These are phyloP conservation scores for Aspergillus tamarii DNA, from an alignment of 2,329 filamentous ascomycete genomes.

Conservation along the genomic window DNA sequence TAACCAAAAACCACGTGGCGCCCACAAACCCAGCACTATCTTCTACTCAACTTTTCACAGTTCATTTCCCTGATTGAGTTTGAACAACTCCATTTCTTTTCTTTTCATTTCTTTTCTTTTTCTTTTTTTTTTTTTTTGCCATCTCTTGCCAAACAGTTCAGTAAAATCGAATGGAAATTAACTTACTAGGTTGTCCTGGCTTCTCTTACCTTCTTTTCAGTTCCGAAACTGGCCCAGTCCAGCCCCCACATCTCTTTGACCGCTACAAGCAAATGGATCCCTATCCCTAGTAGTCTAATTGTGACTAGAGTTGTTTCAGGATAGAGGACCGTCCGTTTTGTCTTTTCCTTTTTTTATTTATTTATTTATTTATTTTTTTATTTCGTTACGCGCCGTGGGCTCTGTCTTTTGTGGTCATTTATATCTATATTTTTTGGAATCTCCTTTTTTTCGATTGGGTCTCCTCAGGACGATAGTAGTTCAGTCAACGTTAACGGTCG, in stretches of 20 bases:
- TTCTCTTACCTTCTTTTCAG: neutral
- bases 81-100: neutral
- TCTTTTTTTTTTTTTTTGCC: neutral
- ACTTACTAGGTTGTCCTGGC: no score
- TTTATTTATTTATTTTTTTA: neutral
- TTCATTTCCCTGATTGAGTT: neutral
- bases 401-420: no score
- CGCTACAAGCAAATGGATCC: slow-evolving; percentile 1
- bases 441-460: no score
- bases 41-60: neutral
- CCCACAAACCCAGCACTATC: neutral
- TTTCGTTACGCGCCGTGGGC: no score
- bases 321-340: neutral
- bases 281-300: neutral
- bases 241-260: neutral
- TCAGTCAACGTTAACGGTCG: no score
- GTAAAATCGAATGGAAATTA: no score
- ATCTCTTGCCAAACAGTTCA: no score
- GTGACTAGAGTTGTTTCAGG: slow-evolving; percentile 5
- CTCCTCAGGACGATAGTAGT: neutral
- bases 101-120: neutral
- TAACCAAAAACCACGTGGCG: slow-evolving; percentile 8
- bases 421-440: no score
- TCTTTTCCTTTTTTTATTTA: neutral
- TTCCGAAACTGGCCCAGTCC: neutral